Evolutionary conservation across 352 stramenopile genomes (phyloP).

Genomic region (Globisporangium viniferum): DNA sequence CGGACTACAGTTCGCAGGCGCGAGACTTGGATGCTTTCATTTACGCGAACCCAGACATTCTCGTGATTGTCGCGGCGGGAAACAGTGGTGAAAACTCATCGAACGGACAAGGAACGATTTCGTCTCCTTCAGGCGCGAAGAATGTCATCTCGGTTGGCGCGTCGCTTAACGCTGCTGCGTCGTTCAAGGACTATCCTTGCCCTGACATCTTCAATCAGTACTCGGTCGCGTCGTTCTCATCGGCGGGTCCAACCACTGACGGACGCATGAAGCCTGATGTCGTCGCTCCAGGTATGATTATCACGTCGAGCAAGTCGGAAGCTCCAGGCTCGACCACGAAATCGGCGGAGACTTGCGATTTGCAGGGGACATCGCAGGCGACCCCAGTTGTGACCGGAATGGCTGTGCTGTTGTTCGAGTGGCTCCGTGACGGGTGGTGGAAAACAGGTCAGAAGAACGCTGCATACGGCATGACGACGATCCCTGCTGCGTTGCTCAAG

Average conservation of each 20-base stretch:
- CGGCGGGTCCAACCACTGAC: conserved; percentile 74
- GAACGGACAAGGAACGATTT: conserved; percentile 61
- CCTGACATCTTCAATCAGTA: conserved; percentile 62
- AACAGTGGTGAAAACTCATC: conserved; percentile 80
- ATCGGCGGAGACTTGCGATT: conserved; percentile 53
- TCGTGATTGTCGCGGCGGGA: conserved; percentile 85
- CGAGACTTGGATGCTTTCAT: conserved; percentile 78
- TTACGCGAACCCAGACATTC: conserved; percentile 79
- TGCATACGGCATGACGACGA: conserved; percentile 45
- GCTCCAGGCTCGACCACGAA: conserved; percentile 49
- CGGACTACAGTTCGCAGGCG: conserved; percentile 75
- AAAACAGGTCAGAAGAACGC: conserved; percentile 54
- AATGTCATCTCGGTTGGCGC: conserved; percentile 83
- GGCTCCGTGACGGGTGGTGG: conserved; percentile 80
- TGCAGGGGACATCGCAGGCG: conserved; percentile 77
- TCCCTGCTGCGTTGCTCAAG: conserved; percentile 75
- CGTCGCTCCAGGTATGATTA: conserved; percentile 77
- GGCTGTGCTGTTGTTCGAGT: conserved; percentile 72
- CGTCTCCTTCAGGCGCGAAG: conserved; percentile 77
- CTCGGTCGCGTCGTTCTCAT: conserved; percentile 84
- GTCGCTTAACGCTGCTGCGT: conserved; percentile 59
- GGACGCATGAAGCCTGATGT: conserved; percentile 87
- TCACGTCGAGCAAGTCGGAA: conserved; percentile 73
- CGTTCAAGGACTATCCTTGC: conserved; percentile 49
- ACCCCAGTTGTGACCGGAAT: conserved; percentile 74